Conservation (phyloP, 192 early-diverging fungal genomes). For the Phlyctochytrium arcticum region DNA sequence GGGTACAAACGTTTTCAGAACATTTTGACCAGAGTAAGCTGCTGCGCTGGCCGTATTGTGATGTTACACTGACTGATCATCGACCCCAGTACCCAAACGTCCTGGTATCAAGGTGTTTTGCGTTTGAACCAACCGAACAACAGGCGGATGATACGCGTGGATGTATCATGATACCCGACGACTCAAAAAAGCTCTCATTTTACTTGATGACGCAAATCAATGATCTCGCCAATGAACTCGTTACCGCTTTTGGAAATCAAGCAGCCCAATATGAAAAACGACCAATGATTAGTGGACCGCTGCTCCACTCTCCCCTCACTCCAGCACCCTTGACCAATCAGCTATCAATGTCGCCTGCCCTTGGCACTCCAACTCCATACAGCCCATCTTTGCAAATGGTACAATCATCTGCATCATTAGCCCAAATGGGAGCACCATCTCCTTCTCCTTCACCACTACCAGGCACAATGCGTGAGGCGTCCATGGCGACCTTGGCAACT, state of each 20-base stretch:
- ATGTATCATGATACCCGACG: constrained; percentile 75
- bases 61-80: too few relatives aligned
- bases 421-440: neutral
- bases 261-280: constrained; percentile 54
- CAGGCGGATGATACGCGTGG: constrained; percentile 72
- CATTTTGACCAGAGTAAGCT: constrained; percentile 54
- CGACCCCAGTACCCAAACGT: constrained; percentile 63
- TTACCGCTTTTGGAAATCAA: constrained; percentile 59
- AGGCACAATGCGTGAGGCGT: constrained; percentile 3
- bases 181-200: constrained; percentile 65
- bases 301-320: constrained; percentile 4
- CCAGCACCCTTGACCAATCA: neutral
- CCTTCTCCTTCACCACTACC: neutral
- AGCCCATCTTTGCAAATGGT: neutral
- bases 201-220: constrained; percentile 75
- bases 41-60: neutral
- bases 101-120: constrained; percentile 69
- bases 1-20: constrained; percentile 59
- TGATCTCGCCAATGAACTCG: constrained; percentile 70
- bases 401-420: neutral
- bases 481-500: neutral
- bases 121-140: constrained; percentile 73
- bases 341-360: neutral
- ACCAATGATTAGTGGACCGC: constrained; percentile 51
- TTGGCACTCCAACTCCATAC: neutral